Evolutionary conservation across 2,329 filamentous ascomycete genomes (phyloP).

Genomic region (Pseudogymnoascus sp.): DNA sequence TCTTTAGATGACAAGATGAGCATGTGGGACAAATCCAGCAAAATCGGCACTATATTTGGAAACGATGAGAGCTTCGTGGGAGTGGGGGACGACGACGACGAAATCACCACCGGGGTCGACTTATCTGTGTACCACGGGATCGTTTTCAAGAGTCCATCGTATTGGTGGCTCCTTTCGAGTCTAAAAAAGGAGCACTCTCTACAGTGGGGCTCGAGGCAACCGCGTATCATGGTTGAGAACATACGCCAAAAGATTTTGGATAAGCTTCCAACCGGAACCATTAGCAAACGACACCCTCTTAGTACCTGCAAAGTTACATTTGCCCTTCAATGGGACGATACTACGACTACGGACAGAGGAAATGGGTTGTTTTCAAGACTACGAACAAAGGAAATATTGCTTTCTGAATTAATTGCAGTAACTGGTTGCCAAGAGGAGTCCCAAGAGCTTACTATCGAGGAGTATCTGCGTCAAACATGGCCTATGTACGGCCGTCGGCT

Average conservation of each 20-base stretch:
- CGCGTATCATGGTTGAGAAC: not conserved
- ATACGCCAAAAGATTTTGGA: slow-evolving; percentile 11
- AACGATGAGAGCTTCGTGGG: slow-evolving; percentile 4
- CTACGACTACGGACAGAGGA: not conserved
- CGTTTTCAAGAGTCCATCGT: slow-evolving; percentile 14
- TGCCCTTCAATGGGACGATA: not conserved
- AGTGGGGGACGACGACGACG: slow-evolving; percentile 12
- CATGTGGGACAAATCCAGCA: slow-evolving; percentile 12
- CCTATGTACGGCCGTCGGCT: not conserved
- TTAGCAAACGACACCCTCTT: slow-evolving; percentile 12
- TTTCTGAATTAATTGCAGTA: not conserved
- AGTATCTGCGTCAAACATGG: not conserved
- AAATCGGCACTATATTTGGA: not conserved
- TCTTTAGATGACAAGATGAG: slow-evolving; percentile 15
- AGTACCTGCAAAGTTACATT: slow-evolving; percentile 6
- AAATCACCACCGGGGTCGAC: slow-evolving; percentile 1
- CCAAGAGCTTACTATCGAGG: not conserved
- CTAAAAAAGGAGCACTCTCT: slow-evolving; percentile 10
- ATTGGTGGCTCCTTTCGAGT: slow-evolving; percentile 13
- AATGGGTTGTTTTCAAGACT: not conserved
- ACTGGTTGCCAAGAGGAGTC: not conserved
- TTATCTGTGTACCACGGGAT: slow-evolving; percentile 9
- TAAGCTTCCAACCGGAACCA: slow-evolving; percentile 12
- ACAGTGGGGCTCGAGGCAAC: not conserved
- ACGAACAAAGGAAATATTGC: not conserved